These are phyloP conservation scores for Anisodus tanguticus DNA, from an alignment of 257 asterid genomes.

Conservation along the genomic window DNA sequence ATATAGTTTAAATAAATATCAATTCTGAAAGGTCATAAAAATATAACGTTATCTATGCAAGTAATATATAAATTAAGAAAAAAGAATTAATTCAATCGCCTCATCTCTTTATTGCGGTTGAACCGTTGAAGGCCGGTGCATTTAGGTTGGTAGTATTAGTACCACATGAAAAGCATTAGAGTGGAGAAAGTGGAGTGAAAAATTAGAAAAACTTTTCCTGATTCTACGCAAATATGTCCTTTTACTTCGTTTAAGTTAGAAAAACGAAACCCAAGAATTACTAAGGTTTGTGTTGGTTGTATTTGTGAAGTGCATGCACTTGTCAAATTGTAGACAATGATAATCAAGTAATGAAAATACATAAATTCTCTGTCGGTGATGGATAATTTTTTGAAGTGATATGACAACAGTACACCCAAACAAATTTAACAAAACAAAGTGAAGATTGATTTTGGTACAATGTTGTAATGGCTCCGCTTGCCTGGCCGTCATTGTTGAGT, in stretches of 20 bases:
- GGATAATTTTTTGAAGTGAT: background rate
- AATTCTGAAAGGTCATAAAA: background rate
- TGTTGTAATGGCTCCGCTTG: constrained; percentile 12
- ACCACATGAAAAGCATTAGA: background rate
- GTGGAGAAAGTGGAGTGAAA: background rate
- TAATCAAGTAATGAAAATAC: background rate
- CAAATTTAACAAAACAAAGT: constrained; percentile 5
- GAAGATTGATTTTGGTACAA: background rate
- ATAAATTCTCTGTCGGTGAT: constrained; percentile 30
- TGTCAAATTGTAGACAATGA: background rate
- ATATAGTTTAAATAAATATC: background rate
- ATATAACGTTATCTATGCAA: too few relatives aligned
- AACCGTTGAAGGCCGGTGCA: background rate
- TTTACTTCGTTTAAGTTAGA: background rate
- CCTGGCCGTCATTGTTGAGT: constrained; percentile 27
- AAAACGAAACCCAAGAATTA: background rate
- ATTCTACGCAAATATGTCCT: background rate
- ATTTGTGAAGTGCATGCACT: background rate
- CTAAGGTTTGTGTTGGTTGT: background rate
- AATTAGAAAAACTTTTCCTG: background rate
- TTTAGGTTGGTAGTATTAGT: background rate
- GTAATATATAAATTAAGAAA: background rate
- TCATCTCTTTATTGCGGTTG: background rate
- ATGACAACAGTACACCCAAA: background rate
- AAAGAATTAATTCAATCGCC: background rate